Evolutionary conservation across 2,329 filamentous ascomycete species (phyloP), one percentile per base, ranked within the genome.

Genomic region (Verticillium nonalfalfae): DNA sequence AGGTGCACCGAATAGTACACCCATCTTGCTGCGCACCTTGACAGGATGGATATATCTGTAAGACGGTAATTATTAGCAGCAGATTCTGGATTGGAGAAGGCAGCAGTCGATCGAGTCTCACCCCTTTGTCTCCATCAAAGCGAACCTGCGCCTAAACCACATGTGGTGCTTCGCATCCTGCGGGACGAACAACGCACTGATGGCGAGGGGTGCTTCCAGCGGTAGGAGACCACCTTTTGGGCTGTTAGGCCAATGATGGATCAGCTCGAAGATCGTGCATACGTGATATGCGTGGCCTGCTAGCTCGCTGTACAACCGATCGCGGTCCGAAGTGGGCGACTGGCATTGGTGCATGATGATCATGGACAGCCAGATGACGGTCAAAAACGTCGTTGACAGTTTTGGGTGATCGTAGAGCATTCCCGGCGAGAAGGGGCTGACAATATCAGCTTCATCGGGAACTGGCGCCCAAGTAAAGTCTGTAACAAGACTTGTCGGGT

Each of bases 131-230:
- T 98, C 94, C 56, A 96, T 81, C 59, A 85, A 77, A 18, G 91
- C 92, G 72, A 96, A 87, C 73, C 90, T 94, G 67, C 84, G 83
- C 63, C 92, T 86, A 65, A 88, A 82, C 93, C 93, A 98, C 80
- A 87, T 86, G 10, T 85, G 84, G 70, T 96, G 87, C 65, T 81
- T 85, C 33, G 79, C 71, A 63, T 96, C 90, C 65, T 86, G 87
- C 0, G 90, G 91, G n/a, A 97, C 75, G 70, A 95, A 95, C 59
- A 97, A 78, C 11, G 85, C 83, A 1, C 90, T 86, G 62, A 97
- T 88, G 0, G 87, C 89, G 39, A 98, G 77, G 67, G 85, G 87
- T 13, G 91, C 86, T 70, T 96, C 92, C 52, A 90, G 85, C 52
- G 88, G 83, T 34, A 96, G 78, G 14, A 94, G 75, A 13, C 85